Conservation (phyloP, 495 filamentous ascomycete species). For the Annulohypoxylon bovei region DNA sequence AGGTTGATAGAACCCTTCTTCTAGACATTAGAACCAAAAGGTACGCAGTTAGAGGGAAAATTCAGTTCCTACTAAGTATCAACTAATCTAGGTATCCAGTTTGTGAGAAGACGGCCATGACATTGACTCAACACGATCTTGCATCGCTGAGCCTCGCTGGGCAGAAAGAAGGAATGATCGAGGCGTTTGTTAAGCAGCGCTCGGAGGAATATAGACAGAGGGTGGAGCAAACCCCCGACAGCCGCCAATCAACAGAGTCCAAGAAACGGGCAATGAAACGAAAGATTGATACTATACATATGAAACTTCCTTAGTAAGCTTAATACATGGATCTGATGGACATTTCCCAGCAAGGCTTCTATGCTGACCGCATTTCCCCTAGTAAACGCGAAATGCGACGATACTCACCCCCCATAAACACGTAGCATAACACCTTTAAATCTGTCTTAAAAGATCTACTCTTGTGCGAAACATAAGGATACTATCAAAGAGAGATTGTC, state of each 20-base stretch:
- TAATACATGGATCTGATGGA: background rate
- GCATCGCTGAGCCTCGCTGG: background rate
- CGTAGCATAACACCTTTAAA: background rate
- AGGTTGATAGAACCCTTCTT: background rate
- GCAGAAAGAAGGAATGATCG: background rate
- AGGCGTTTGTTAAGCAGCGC: constrained; percentile 1
- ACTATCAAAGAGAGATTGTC: background rate
- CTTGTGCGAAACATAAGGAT: background rate
- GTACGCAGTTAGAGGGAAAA: background rate
- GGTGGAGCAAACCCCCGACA: background rate
- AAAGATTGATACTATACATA: constrained; percentile 4
- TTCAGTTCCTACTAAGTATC: background rate
- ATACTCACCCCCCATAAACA: background rate
- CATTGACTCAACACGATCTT: background rate
- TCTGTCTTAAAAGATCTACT: background rate
- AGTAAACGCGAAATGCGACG: background rate
- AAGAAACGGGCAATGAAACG: constrained; percentile 10
- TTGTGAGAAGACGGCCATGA: background rate
- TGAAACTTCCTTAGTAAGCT: background rate
- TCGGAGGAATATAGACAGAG: background rate
- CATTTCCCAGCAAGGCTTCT: background rate
- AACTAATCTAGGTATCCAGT: background rate
- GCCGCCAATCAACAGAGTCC: background rate
- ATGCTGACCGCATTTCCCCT: constrained; percentile 1
- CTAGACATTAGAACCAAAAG: background rate